Evolutionary conservation across 2,329 filamentous ascomycete genomes (phyloP).

Genomic region (Fusarium zealandicum): DNA sequence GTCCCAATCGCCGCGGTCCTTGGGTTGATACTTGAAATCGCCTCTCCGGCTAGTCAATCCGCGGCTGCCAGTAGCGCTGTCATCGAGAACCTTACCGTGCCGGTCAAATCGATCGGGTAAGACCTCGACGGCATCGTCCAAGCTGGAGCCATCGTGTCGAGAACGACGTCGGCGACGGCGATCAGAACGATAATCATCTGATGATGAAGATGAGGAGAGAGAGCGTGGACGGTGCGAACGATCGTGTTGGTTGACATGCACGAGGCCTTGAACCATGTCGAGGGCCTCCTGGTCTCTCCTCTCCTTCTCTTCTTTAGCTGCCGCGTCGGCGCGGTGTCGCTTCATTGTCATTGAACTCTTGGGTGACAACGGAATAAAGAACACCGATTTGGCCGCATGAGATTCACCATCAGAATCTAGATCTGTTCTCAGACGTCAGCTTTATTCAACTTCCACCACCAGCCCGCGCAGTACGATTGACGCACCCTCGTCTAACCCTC

Average conservation of each 20-base stretch:
- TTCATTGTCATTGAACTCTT: constrained; percentile 56
- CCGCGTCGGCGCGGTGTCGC: constrained; percentile 47
- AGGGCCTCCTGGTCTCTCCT: constrained; percentile 26
- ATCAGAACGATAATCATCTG: constrained; percentile 41
- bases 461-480: constrained; percentile 42
- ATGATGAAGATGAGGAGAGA: constrained; percentile 46
- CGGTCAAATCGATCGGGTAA: constrained; percentile 58
- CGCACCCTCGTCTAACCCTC: constrained; percentile 49
- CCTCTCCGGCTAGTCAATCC: constrained; percentile 50
- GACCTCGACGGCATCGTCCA: constrained; percentile 51
- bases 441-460: constrained; percentile 5
- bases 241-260: constrained; percentile 20
- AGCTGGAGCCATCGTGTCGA: constrained; percentile 27
- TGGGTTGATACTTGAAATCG: constrained; percentile 51
- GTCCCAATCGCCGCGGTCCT: constrained; percentile 45
- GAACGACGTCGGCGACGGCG: constrained; percentile 34
- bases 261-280: constrained; percentile 29
- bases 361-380: constrained; percentile 59
- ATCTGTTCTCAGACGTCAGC: constrained; percentile 43
- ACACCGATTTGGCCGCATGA: constrained; percentile 50
- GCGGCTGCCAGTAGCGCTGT: constrained; percentile 19
- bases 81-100: constrained; percentile 51
- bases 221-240: constrained; percentile 22
- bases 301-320: constrained; percentile 34
- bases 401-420: constrained; percentile 37